Percentiles rank a stretch among this genome's conserved stretches.
These are phyloP conservation scores for Tylopilus subfusipes DNA, from an alignment of 768 basidiomycete genomes.

Conservation along the genomic window DNA sequence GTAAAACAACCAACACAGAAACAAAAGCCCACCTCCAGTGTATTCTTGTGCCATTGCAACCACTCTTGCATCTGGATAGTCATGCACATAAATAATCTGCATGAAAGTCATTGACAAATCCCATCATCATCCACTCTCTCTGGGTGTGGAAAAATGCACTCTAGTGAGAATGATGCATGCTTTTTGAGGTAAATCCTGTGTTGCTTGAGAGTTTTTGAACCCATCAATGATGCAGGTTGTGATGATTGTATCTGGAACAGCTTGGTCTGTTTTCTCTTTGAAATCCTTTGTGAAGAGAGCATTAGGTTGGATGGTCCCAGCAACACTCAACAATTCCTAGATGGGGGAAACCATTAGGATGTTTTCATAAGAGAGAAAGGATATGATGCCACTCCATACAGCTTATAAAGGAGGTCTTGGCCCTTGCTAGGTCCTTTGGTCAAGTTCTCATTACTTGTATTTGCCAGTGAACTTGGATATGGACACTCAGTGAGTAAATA, in stretches of 20 bases:
- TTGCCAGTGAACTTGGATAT: no score
- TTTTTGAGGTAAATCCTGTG: conserved; percentile 69
- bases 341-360: not conserved
- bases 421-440: no score
- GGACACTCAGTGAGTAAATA: no score
- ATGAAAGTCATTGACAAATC: not conserved
- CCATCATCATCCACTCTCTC: no score
- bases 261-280: conserved; percentile 70
- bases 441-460: no score
- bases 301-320: conserved; percentile 65
- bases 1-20: no score
- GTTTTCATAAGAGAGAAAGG: not conserved
- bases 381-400: conserved; percentile 54
- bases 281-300: conserved; percentile 64
- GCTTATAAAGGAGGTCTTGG: conserved; percentile 59
- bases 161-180: conserved; percentile 74
- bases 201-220: conserved; percentile 70
- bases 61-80: conserved; percentile 70
- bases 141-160: conserved; percentile 45
- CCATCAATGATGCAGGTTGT: conserved; percentile 76
- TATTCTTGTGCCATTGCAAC: conserved; percentile 73
- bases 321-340: conserved; percentile 63
- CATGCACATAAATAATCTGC: conserved; percentile 69
- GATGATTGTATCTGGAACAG: conserved; percentile 76
- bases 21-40: conserved; percentile 58